Evolutionary conservation across 805 yeast species (phyloP).

Genomic region (Suhomyces sp.): DNA sequence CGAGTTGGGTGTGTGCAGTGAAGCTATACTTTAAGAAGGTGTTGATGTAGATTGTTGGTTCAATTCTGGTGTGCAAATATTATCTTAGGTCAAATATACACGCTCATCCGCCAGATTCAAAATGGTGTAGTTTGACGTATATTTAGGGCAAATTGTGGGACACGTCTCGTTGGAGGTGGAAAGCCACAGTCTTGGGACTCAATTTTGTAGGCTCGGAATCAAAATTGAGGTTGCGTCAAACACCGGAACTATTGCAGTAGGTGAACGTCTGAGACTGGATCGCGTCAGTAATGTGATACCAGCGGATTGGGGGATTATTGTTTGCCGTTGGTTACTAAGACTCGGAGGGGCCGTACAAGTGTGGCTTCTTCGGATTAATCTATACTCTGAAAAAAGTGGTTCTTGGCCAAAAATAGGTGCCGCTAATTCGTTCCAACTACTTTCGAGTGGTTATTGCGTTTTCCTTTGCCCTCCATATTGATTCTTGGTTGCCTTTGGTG

Average conservation of each 20-base stretch:
- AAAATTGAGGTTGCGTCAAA: background rate
- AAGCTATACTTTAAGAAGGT: background rate
- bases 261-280: background rate
- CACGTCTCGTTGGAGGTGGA: background rate
- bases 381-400: background rate
- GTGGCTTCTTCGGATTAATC: background rate
- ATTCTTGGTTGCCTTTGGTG: background rate
- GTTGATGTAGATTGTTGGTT: background rate
- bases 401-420: background rate
- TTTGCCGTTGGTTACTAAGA: background rate
- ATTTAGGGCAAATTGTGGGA: background rate
- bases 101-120: background rate
- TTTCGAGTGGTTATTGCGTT: background rate
- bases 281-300: background rate
- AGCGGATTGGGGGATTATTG: background rate
- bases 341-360: background rate
- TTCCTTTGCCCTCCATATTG: background rate
- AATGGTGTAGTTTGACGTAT: background rate
- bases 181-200: background rate
- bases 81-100: background rate
- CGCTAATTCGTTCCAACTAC: background rate
- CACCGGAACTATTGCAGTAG: background rate
- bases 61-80: background rate
- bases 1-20: background rate
- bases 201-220: background rate